phyloP scores from a whole-genome alignment of 495 filamentous ascomycete genomes.

The Talaromyces thailandensis region DNA sequence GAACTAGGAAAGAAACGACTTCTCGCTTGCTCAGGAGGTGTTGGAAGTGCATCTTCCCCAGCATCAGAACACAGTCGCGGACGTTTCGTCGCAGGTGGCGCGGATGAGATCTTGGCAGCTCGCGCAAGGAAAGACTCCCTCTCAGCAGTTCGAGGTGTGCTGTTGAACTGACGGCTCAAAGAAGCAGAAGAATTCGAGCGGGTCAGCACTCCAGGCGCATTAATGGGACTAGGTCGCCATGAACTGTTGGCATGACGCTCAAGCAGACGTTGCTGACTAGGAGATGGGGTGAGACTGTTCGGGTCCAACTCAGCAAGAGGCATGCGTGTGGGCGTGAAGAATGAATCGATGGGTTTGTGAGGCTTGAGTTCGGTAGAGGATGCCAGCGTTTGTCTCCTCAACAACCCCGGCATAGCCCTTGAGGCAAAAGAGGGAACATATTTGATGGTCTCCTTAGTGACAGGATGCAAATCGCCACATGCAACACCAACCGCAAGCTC shows the following conservation, averaged over 20 bases:
- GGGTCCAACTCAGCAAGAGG: constrained; percentile 81
- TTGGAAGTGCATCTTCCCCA: constrained; percentile 31
- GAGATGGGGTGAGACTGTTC: constrained; percentile 69
- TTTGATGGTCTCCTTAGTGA: constrained; percentile 67
- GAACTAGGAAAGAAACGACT: constrained; percentile 51
- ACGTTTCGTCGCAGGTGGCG: constrained; percentile 46
- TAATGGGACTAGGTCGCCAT: constrained; percentile 42
- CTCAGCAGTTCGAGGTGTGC: constrained; percentile 35
- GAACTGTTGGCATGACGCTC: constrained; percentile 41
- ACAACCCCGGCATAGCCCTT: constrained; percentile 20
- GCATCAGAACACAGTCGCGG: constrained; percentile 50
- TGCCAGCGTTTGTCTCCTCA: constrained; percentile 32
- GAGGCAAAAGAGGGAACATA: constrained; percentile 20
- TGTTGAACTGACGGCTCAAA: constrained; percentile 23
- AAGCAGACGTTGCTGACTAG: constrained; percentile 54
- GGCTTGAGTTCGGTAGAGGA: constrained; percentile 51
- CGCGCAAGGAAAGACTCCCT: constrained; percentile 33
- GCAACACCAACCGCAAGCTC: constrained; percentile 68
- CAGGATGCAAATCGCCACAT: constrained; percentile 78
- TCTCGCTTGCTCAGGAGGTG: constrained; percentile 25
- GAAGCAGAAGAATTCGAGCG: constrained; percentile 30
- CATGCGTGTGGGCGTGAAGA: constrained; percentile 67
- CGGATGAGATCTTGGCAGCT: constrained; percentile 31
- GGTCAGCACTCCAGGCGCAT: constrained; percentile 19
- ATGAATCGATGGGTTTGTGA: constrained; percentile 60